Evolutionary conservation across 163 green algal genomes (phyloP).

Genomic region (Smithsoniella earleae): DNA sequence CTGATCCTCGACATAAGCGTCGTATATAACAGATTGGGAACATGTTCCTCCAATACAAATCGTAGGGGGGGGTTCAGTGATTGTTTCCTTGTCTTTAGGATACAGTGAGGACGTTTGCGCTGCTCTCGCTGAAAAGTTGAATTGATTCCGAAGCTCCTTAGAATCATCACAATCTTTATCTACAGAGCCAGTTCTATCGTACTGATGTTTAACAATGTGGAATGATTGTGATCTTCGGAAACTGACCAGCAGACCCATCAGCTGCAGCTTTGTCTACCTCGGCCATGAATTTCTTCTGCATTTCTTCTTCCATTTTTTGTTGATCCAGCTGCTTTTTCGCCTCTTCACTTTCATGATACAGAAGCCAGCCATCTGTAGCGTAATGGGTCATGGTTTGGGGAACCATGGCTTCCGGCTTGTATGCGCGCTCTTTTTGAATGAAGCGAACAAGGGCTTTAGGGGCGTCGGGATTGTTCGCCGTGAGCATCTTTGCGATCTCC

Average conservation of each 20-base stretch:
- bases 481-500: slow-evolving; percentile 77
- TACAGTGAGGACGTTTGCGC: slow-evolving; percentile 68
- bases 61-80: slow-evolving; percentile 71
- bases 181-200: not conserved
- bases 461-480: slow-evolving; percentile 71
- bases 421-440: slow-evolving; percentile 61
- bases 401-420: slow-evolving; percentile 72
- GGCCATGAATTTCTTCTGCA: slow-evolving; percentile 41
- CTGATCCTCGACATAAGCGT: slow-evolving; percentile 80
- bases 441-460: slow-evolving; percentile 72
- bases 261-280: slow-evolving; percentile 44
- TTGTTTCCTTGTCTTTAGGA: slow-evolving; percentile 57
- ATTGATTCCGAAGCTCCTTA: slow-evolving; percentile 77
- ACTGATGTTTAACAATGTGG: too few species aligned
- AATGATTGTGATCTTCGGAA: not conserved
- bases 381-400: slow-evolving; percentile 73
- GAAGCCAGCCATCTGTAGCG: slow-evolving; percentile 63
- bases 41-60: slow-evolving; percentile 40
- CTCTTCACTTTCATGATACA: slow-evolving; percentile 64
- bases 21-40: slow-evolving; percentile 77
- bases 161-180: slow-evolving; percentile 45
- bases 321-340: slow-evolving; percentile 64
- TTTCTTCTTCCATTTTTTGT: slow-evolving; percentile 56
- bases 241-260: slow-evolving; percentile 32
- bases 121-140: slow-evolving; percentile 83